Conservation (phyloP, 2,329 filamentous ascomycete genomes). For the Rutstroemia sydowiana region DNA sequence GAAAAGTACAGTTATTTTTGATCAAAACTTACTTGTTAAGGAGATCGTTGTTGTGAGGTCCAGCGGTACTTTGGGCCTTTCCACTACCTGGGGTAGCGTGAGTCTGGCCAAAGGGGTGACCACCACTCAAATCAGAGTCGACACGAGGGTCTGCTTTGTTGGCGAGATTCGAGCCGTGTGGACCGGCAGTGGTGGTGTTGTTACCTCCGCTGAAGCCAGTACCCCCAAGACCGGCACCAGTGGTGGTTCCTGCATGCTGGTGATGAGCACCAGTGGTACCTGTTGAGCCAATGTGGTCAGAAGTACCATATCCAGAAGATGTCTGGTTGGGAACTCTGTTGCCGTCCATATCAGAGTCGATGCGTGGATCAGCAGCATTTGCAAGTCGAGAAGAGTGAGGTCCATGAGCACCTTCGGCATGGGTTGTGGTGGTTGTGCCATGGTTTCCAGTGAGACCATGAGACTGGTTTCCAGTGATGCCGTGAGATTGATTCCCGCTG, state of each 20-base stretch:
- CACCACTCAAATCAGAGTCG: slow-evolving; percentile 42
- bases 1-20: background rate
- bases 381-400: slow-evolving; percentile 28
- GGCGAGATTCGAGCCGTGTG: slow-evolving; percentile 29
- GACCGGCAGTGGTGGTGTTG: slow-evolving; percentile 31
- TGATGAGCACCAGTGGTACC: slow-evolving; percentile 6
- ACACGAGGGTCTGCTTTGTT: slow-evolving; percentile 47
- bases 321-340: slow-evolving; percentile 23
- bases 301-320: slow-evolving; percentile 1
- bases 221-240: slow-evolving; percentile 2
- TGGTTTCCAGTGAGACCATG: background rate
- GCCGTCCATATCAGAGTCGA: slow-evolving; percentile 38
- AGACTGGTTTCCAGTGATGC: background rate
- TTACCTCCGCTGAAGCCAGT: slow-evolving; percentile 19
- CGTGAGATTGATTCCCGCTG: slow-evolving; percentile 21
- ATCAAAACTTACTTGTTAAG: slow-evolving; percentile 39
- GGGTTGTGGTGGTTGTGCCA: slow-evolving; percentile 2
- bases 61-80: slow-evolving; percentile 38
- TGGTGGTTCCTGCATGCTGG: background rate
- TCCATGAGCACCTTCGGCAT: slow-evolving; percentile 21
- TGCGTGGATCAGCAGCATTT: slow-evolving; percentile 34
- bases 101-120: slow-evolving; percentile 29
- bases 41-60: slow-evolving; percentile 45
- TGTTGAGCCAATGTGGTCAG: slow-evolving; percentile 6
- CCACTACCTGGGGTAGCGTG: slow-evolving; percentile 28